Evolutionary conservation across 2,329 filamentous ascomycete species (phyloP).

Genomic region (Calonectria hongkongensis): DNA sequence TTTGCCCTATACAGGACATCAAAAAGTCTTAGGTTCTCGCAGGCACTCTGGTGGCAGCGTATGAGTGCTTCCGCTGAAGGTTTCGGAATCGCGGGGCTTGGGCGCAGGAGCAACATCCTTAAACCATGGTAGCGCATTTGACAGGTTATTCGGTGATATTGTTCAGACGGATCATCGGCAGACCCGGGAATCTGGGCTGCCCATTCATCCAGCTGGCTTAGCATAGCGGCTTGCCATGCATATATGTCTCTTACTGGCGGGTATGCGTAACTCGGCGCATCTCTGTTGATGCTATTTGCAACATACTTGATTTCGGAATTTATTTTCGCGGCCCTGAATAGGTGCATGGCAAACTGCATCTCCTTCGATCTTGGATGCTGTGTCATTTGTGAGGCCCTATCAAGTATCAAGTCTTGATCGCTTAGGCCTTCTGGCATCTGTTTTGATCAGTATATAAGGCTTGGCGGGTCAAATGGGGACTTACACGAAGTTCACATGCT

Average conservation of each 20-base stretch:
- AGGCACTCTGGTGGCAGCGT: constrained; percentile 66
- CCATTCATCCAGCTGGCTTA: constrained; percentile 64
- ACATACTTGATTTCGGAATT: constrained; percentile 77
- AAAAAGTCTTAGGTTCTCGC: constrained; percentile 63
- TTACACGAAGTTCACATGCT: constrained; percentile 70
- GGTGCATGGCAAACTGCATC: constrained; percentile 67
- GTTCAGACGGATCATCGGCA: constrained; percentile 37
- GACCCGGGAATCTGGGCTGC: constrained; percentile 58
- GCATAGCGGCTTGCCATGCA: constrained; percentile 67
- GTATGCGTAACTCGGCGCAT: constrained; percentile 68
- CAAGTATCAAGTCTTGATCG: constrained; percentile 46
- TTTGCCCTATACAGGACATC: constrained; percentile 66
- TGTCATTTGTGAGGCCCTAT: background rate
- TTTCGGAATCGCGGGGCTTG: constrained; percentile 70
- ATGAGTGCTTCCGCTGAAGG: constrained; percentile 63
- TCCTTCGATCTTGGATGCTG: constrained; percentile 25
- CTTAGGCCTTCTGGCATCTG: constrained; percentile 57
- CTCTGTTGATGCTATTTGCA: constrained; percentile 70
- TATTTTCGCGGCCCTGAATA: constrained; percentile 68
- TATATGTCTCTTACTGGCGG: constrained; percentile 66
- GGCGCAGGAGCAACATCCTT: constrained; percentile 69
- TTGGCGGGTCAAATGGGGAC: background rate
- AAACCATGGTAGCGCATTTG: constrained; percentile 68
- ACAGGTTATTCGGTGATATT: constrained; percentile 60
- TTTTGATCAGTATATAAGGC: constrained; percentile 36